phyloP scores from a whole-genome alignment of 75 land plant species.

The Selaginella tamariscina region DNA sequence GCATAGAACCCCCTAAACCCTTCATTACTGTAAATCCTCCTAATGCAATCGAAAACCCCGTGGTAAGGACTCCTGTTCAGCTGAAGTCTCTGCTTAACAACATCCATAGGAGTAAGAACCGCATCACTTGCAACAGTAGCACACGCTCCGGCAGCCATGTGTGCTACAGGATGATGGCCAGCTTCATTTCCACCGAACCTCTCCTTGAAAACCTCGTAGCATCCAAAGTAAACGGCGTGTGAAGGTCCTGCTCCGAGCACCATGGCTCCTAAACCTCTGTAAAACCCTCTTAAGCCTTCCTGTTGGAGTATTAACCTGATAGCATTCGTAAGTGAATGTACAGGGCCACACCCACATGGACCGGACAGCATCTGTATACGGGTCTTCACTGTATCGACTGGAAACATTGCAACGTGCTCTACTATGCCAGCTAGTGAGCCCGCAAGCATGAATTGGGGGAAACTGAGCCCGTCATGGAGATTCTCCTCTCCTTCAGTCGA shows the following conservation, averaged over 20 bases:
- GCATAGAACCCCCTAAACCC: slow-evolving; percentile 29
- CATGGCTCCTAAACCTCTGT: slow-evolving; percentile 37
- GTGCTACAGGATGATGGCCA: slow-evolving; percentile 33
- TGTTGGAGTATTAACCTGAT: slow-evolving; percentile 18
- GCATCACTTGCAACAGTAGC: slow-evolving; percentile 40
- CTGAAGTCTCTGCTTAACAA: slow-evolving; percentile 38
- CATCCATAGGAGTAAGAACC: slow-evolving; percentile 40
- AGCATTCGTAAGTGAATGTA: slow-evolving; percentile 15
- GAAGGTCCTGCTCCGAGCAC: slow-evolving; percentile 34
- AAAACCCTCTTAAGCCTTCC: slow-evolving; percentile 33
- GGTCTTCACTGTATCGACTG: slow-evolving; percentile 56
- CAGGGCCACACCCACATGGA: slow-evolving; percentile 19
- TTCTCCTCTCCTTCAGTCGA: no score
- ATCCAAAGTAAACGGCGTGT: slow-evolving; percentile 34
- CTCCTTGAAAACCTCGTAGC: slow-evolving; percentile 27
- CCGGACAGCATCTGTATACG: slow-evolving; percentile 36
- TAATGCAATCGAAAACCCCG: slow-evolving; percentile 28
- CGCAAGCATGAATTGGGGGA: slow-evolving; percentile 66
- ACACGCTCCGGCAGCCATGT: slow-evolving; percentile 26
- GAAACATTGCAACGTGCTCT: slow-evolving; percentile 73
- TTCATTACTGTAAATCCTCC: slow-evolving; percentile 22
- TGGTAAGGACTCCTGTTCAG: slow-evolving; percentile 22
- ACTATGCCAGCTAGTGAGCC: slow-evolving; percentile 56
- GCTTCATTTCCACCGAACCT: slow-evolving; percentile 24
- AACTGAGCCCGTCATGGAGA: slow-evolving; percentile 55